Evolutionary conservation across 2,329 filamentous ascomycete species (phyloP).

Genomic region (Neofusicoccum sp.): DNA sequence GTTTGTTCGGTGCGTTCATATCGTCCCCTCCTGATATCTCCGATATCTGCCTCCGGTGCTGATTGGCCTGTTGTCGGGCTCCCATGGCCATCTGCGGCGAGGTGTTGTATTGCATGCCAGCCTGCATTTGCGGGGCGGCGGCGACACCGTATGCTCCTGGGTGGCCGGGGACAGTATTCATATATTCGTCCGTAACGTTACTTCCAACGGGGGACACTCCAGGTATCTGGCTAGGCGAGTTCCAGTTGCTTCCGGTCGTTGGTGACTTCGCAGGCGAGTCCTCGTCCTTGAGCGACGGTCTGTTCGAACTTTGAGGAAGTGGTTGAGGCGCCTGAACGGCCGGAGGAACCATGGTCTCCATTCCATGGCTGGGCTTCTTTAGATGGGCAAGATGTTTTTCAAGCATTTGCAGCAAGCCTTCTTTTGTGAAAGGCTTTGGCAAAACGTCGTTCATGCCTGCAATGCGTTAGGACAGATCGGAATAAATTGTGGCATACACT

Average conservation of each 20-base stretch:
- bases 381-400: slow-evolving; percentile 86
- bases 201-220: slow-evolving; percentile 57
- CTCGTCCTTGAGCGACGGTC: slow-evolving; percentile 61
- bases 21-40: slow-evolving; percentile 58
- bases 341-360: slow-evolving; percentile 51
- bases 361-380: slow-evolving; percentile 58
- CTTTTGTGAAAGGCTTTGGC: slow-evolving; percentile 91
- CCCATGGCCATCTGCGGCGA: slow-evolving; percentile 41
- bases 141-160: slow-evolving; percentile 38
- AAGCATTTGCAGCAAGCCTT: slow-evolving; percentile 75
- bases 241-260: slow-evolving; percentile 60
- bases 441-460: slow-evolving; percentile 96
- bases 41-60: slow-evolving; percentile 58
- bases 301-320: slow-evolving; percentile 37
- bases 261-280: slow-evolving; percentile 63
- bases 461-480: neutral
- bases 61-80: slow-evolving; percentile 28
- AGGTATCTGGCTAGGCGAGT: slow-evolving; percentile 59
- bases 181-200: slow-evolving; percentile 46
- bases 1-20: slow-evolving; percentile 53
- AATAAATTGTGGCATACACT: slow-evolving; percentile 32
- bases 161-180: slow-evolving; percentile 44
- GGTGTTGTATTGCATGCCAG: slow-evolving; percentile 37
- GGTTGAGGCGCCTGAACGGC: slow-evolving; percentile 43
- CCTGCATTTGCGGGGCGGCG: slow-evolving; percentile 28